phyloP scores from a whole-genome alignment of 2,329 filamentous ascomycete genomes.

The Botryotinia calthae region DNA sequence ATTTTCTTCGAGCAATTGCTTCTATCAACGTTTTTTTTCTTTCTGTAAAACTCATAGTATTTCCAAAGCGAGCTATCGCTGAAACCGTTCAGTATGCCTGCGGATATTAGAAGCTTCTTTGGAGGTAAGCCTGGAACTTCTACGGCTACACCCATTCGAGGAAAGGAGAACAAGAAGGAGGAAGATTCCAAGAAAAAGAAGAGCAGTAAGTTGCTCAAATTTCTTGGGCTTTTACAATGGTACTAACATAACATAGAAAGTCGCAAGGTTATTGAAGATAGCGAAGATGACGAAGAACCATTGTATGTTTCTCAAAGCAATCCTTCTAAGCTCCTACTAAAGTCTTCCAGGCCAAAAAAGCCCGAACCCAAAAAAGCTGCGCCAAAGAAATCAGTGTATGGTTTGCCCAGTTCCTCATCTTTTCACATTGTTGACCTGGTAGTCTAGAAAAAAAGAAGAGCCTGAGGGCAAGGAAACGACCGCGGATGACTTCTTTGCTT shows the following conservation, averaged over 20 bases:
- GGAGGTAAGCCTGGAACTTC: conserved; percentile 56
- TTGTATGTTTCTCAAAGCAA: conserved; percentile 34
- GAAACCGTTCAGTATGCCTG: conserved; percentile 62
- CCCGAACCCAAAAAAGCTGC: conserved; percentile 55
- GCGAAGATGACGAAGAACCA: conserved; percentile 66
- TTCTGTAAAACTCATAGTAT: neutral
- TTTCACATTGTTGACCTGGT: neutral
- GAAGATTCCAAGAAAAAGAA: conserved; percentile 38
- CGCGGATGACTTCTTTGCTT: conserved; percentile 40
- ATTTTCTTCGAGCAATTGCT: conserved; percentile 14
- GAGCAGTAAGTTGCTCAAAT: conserved; percentile 30
- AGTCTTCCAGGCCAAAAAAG: conserved; percentile 40
- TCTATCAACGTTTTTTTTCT: neutral
- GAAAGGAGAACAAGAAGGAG: conserved; percentile 41
- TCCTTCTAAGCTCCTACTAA: conserved; percentile 27
- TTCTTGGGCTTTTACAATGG: neutral
- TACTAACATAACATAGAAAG: conserved; percentile 41
- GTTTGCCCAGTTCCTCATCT: neutral
- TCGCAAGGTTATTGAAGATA: conserved; percentile 76
- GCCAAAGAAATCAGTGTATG: conserved; percentile 57
- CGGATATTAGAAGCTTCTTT: conserved; percentile 89
- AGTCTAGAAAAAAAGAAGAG: conserved; percentile 34
- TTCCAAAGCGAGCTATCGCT: neutral
- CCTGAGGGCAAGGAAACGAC: conserved; percentile 38
- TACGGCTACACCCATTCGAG: conserved; percentile 52